phyloP scores from a whole-genome alignment of 805 yeast genomes.

The Teunomyces stri region DNA sequence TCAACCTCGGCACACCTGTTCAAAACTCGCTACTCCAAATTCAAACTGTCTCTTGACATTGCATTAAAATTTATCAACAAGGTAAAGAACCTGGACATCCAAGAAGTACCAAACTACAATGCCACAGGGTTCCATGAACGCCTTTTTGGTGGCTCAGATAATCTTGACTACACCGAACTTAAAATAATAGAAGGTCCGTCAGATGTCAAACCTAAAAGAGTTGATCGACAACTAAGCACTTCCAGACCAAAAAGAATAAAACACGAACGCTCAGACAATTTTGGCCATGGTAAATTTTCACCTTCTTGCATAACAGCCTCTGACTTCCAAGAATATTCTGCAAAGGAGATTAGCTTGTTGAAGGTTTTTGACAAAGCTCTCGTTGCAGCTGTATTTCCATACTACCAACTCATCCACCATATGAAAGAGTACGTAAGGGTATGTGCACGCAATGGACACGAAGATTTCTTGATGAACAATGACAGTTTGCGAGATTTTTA shows the following conservation, averaged over 20 bases:
- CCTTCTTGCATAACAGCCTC: neutral
- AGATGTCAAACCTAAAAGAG: neutral
- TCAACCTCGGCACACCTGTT: neutral
- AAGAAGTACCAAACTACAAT: neutral
- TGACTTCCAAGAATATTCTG: neutral
- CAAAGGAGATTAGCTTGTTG: neutral
- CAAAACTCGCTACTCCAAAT: neutral
- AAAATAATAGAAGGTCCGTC: neutral
- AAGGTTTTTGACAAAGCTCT: neutral
- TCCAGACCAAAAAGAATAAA: neutral
- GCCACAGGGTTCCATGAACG: neutral
- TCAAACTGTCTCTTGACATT: slow-evolving; percentile 1
- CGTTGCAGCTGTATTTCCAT: neutral
- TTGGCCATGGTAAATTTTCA: too few relatives aligned
- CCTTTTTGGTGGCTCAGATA: neutral
- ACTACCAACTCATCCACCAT: neutral
- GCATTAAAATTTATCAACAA: slow-evolving; percentile 1
- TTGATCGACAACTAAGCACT: neutral
- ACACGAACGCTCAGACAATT: neutral
- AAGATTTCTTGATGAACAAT: slow-evolving; percentile 2
- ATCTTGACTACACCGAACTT: neutral
- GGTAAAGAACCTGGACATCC: neutral
- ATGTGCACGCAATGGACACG: neutral
- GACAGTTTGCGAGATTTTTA: neutral
- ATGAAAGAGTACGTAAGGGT: neutral